Base-by-base conservation (phyloP, 2,329 filamentous ascomycete genomes). In the Aspergillus caelatus region DNA sequence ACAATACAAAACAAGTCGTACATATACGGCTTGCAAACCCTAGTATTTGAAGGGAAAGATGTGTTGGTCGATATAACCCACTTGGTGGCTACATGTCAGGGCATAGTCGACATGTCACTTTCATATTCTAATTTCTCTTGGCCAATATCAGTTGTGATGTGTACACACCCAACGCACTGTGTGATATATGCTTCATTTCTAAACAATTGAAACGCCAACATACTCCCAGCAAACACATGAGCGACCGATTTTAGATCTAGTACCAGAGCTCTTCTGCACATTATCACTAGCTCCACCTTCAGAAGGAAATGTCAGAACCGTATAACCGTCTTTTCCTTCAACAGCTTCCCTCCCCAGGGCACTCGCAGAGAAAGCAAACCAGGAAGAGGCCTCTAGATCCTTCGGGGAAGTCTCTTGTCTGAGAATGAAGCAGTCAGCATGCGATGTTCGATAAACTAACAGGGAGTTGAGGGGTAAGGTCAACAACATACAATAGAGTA, bases 291-390 rank as follows among this genome's bases (percentile, higher is more conserved):
- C n/a, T 16, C 23, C 30, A 23, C 12, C 28, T 30, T 46, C 52
- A 30, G 43, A 43, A 58, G 69, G 67, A 48, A 68, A 61, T 26
- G 61, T 64, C 64, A 77, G 53, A 57, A 81, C 69, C 12, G 73
- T 77, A 60, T 78, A 81, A 7, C 80, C 79, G 67, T 80, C 75
- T 55, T 70, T 77, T 23, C 75, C 75, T 53, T 80, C 78, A 16
- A 81, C 73, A 0, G 74, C 76, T 26, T 75, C 72, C 62, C 72
- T 78, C 2, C 71, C 74, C 19, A 80, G 62, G 3, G 77, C 70
- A 54, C 65, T 72, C 3, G 71, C 70, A 16, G 75, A 71, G 57
- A 81, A 68, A 28, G 73, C 67, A 64, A 79, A 76, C 79, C 79
- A 81, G 30, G 65, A 58, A 4, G 61, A 58, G 4, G 66, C 58